Evolutionary conservation across 1,139 yeast genomes (phyloP), one percentile per base, ranked within the genome.

Genomic region (Lodderomyces margitis): DNA sequence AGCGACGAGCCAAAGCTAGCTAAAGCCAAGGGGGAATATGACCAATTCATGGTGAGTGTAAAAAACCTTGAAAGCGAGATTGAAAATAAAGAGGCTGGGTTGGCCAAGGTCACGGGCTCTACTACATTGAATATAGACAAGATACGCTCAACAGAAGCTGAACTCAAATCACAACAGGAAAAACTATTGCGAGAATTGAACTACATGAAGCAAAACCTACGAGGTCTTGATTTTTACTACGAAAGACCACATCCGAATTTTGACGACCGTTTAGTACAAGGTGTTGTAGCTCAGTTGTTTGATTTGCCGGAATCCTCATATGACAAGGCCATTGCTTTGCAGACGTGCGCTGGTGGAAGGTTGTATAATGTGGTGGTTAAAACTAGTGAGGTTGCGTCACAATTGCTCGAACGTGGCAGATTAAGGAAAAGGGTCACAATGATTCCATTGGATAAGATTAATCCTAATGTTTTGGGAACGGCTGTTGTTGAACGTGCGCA

Each of bases 311-410:
- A 81, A 44, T 58, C 70, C 2, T 79, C 85, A 44, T 62, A 67
- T 40, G 75, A 78, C 27, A 81, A 83, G 45, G 85, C 96, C 0
- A 74, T 84, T 34, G 98, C 98, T 0, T 68, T 94, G 37, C 98
- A 94, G 61, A 84, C 87, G 2, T 86, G 96, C 62, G 98, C 98
- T 4, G 98, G 98, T 37, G 95, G 92, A 3, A 74, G 94, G 51
- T 65, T 94, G 31, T 94, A 81, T 61, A 89, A 91, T 56, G 89
- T 94, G 31, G 89, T 94, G 40, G 98, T 94, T 25, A 97, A 91
- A 54, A 83, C 79, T 41, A 94, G 94, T 44, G 80, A 72, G 20
- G 84, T 88, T 5, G 98, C 96, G 7, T 75, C 96, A 0, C 84
- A 83, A 46, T 65, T 94, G 12, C 70, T 94, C 37, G 92, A 89